Evolutionary conservation across 768 basidiomycete species (phyloP).

Genomic region (Chiua virens): DNA sequence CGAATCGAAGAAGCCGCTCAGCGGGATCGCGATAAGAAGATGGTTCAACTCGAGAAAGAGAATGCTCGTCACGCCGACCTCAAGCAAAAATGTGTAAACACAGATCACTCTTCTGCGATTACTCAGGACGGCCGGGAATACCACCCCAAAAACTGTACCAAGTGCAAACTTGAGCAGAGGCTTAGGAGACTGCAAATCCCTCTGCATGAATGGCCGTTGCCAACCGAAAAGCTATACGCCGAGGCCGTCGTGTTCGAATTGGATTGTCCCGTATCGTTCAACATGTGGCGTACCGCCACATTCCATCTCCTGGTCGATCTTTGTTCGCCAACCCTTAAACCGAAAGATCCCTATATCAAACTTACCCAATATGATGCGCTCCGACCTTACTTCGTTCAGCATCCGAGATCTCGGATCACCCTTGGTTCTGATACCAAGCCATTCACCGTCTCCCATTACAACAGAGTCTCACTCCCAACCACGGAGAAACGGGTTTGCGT

Average conservation of each 20-base stretch:
- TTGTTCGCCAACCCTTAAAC: slow-evolving; percentile 16
- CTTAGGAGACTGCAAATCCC: slow-evolving; percentile 28
- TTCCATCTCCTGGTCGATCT: slow-evolving; percentile 39
- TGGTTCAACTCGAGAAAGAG: slow-evolving; percentile 24
- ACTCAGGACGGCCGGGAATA: slow-evolving; percentile 1
- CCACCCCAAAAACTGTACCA: slow-evolving; percentile 20
- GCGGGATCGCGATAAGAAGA: slow-evolving; percentile 20
- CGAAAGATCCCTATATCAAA: slow-evolving; percentile 9
- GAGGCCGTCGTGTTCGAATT: slow-evolving; percentile 44
- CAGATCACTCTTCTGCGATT: background rate
- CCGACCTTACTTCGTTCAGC: slow-evolving; percentile 10
- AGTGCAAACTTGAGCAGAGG: slow-evolving; percentile 28
- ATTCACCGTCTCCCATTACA: slow-evolving; percentile 17
- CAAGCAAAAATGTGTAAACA: background rate
- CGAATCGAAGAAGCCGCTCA: slow-evolving; percentile 33
- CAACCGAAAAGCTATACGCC: slow-evolving; percentile 19
- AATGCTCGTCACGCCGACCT: slow-evolving; percentile 25
- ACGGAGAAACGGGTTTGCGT: slow-evolving; percentile 22
- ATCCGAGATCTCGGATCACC: slow-evolving; percentile 19
- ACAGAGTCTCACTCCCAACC: slow-evolving; percentile 11
- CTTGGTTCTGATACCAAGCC: slow-evolving; percentile 27
- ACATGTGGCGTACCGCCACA: slow-evolving; percentile 45
- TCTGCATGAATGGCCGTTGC: slow-evolving; percentile 50
- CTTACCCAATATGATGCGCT: slow-evolving; percentile 17
- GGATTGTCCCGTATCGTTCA: slow-evolving; percentile 38